Evolutionary conservation across 495 filamentous ascomycete genomes (phyloP).

Genomic region (Aspergillus bridgeri): DNA sequence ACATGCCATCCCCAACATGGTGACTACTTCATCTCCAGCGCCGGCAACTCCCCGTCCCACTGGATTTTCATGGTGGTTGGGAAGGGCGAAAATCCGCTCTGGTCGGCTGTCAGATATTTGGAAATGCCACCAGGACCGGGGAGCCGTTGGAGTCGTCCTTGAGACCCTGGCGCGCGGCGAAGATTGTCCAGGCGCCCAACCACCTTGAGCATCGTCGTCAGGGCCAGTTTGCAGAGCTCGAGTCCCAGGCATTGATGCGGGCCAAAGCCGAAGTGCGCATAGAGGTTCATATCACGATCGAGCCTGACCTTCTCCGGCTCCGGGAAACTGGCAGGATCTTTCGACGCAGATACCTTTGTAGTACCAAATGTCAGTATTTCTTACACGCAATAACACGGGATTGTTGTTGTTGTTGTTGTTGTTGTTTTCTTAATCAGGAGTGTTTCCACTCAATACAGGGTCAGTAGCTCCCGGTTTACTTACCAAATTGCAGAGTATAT

Average conservation of each 20-base stretch:
- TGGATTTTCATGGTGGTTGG: slow-evolving; percentile 59
- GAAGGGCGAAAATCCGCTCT: slow-evolving; percentile 66
- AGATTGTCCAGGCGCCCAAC: slow-evolving; percentile 53
- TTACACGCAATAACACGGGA: no score
- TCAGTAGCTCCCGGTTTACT: slow-evolving; percentile 9
- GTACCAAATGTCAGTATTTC: neutral
- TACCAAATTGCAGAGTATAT: slow-evolving; percentile 50
- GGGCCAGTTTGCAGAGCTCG: slow-evolving; percentile 53
- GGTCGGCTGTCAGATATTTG: slow-evolving; percentile 68
- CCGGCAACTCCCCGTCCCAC: slow-evolving; percentile 44
- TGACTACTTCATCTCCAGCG: slow-evolving; percentile 3
- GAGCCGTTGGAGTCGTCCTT: slow-evolving; percentile 68
- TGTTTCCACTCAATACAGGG: no score
- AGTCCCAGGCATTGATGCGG: slow-evolving; percentile 58
- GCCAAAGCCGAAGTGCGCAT: slow-evolving; percentile 62
- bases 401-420: no score
- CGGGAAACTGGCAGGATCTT: slow-evolving; percentile 59
- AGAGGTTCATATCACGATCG: slow-evolving; percentile 57
- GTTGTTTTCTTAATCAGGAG: no score
- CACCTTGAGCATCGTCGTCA: slow-evolving; percentile 59
- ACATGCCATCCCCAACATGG: neutral
- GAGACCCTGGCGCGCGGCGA: slow-evolving; percentile 58
- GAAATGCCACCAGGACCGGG: slow-evolving; percentile 51
- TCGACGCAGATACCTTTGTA: slow-evolving; percentile 45
- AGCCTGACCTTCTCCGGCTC: slow-evolving; percentile 62